Percentiles rank a stretch among this genome's conserved stretches.
Conservation (phyloP, 78 protist genomes). For the Dictyostelium purpureum region DNA sequence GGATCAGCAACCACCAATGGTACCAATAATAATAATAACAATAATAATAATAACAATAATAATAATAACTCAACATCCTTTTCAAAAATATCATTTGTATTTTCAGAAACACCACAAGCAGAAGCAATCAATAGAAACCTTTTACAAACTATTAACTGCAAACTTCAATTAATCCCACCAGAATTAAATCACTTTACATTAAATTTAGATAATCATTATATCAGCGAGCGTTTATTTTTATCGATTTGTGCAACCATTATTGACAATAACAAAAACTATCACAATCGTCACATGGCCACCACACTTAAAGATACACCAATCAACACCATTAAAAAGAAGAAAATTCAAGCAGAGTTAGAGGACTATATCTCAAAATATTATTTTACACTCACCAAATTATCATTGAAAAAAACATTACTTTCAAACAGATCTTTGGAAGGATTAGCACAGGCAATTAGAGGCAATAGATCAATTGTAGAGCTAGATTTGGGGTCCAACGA, state of each 20-base stretch:
- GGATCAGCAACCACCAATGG: too few species aligned
- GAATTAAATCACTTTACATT: conserved; percentile 64
- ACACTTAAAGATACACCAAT: conserved; percentile 56
- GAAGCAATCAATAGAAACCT: conserved; percentile 18
- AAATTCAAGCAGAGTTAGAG: conserved; percentile 23
- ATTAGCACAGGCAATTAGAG: conserved; percentile 1
- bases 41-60: too few species aligned
- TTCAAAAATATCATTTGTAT: conserved; percentile 24
- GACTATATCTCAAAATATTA: conserved; percentile 38
- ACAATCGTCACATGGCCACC: conserved; percentile 46
- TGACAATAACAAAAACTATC: conserved; percentile 40
- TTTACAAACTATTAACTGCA: conserved; percentile 52
- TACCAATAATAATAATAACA: background rate
- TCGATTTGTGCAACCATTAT: conserved; percentile 59
- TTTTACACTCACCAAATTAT: conserved; percentile 39
- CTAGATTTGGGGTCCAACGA: conserved; percentile 65
- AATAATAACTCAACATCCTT: background rate
- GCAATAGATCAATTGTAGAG: conserved; percentile 32
- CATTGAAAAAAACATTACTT: conserved; percentile 24
- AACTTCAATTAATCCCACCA: conserved; percentile 57
- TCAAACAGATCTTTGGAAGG: conserved; percentile 43
- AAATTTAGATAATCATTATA: conserved; percentile 47
- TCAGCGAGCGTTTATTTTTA: conserved; percentile 22
- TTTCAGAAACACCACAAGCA: background rate
- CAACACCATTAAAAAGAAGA: conserved; percentile 35